phyloP scores from a whole-genome alignment of 495 filamentous ascomycete species.

The Baudoinia panamericana region DNA sequence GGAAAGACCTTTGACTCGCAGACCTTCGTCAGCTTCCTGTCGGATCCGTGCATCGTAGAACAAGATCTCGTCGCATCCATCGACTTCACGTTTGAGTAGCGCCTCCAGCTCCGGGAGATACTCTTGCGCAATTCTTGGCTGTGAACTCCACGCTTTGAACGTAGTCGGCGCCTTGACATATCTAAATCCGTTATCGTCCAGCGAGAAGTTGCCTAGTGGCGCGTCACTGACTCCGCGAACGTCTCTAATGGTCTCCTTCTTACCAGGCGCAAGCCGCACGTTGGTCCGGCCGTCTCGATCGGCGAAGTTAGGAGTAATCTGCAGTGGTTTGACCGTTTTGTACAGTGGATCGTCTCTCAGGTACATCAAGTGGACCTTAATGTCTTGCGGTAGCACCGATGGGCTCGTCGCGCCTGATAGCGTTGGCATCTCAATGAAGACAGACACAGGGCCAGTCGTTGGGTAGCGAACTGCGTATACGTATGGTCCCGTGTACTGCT shows the following conservation, averaged over 20 bases:
- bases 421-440: too few relatives aligned
- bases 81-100: conserved; percentile 10
- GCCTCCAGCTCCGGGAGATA: conserved; percentile 17
- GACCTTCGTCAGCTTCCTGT: conserved; percentile 11
- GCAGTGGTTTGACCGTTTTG: conserved; percentile 15
- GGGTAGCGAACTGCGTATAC: too few relatives aligned
- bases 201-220: conserved; percentile 7
- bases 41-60: conserved; percentile 18
- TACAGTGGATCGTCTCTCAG: conserved; percentile 14
- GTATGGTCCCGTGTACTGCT: too few relatives aligned
- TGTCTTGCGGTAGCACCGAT: too few relatives aligned
- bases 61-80: conserved; percentile 18
- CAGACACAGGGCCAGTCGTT: too few relatives aligned
- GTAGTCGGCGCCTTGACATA: conserved; percentile 14
- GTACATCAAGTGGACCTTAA: conserved; percentile 16
- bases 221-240: conserved; percentile 4
- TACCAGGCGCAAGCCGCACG: conserved; percentile 12
- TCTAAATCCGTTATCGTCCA: conserved; percentile 18
- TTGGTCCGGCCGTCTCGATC: conserved; percentile 10
- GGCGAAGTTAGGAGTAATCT: conserved; percentile 14
- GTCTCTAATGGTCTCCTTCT: conserved; percentile 12
- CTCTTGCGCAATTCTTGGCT: conserved; percentile 8
- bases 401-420: too few relatives aligned
- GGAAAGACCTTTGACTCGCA: conserved; percentile 11
- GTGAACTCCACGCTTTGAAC: conserved; percentile 11